Evolutionary conservation across 108 stramenopile species (phyloP).

Genomic region (Cyclotella choctawhatcheeana): DNA sequence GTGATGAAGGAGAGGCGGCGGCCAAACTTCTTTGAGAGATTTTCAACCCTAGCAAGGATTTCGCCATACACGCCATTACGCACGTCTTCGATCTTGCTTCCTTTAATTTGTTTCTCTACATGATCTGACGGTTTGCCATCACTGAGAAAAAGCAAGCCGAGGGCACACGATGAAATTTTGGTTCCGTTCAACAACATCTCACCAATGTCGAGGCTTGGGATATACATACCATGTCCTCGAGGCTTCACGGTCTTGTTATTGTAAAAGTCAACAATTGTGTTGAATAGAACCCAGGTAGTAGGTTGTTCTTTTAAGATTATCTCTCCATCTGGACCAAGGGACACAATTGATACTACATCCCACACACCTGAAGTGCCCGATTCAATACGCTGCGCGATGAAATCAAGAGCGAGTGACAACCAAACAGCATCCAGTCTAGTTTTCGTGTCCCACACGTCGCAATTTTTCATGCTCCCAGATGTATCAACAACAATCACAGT

Average conservation of each 20-base stretch:
- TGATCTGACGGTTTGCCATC: conserved; percentile 65
- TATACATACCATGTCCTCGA: conserved; percentile 52
- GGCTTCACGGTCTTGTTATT: conserved; percentile 25
- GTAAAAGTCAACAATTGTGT: conserved; percentile 45
- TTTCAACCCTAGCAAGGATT: no score
- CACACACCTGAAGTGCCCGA: not conserved
- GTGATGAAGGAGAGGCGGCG: no score
- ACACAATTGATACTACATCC: conserved; percentile 53
- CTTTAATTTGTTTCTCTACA: no score
- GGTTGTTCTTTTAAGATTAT: conserved; percentile 34
- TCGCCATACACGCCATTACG: no score
- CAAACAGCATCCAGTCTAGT: conserved; percentile 63
- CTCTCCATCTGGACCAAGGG: conserved; percentile 32
- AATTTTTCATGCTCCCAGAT: conserved; percentile 52
- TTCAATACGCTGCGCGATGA: conserved; percentile 33
- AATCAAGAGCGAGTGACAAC: conserved; percentile 56
- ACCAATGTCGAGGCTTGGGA: conserved; percentile 52
- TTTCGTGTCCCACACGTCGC: conserved; percentile 57
- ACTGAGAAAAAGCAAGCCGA: conserved; percentile 58
- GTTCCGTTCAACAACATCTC: conserved; percentile 27
- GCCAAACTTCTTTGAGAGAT: no score
- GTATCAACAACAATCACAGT: conserved; percentile 64
- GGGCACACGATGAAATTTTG: conserved; percentile 47
- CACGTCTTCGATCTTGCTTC: no score
- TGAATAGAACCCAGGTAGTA: conserved; percentile 50